These are phyloP conservation scores for Pseudogymnoascus sp. DNA, from an alignment of 2,329 filamentous ascomycete species.

Conservation along the genomic window DNA sequence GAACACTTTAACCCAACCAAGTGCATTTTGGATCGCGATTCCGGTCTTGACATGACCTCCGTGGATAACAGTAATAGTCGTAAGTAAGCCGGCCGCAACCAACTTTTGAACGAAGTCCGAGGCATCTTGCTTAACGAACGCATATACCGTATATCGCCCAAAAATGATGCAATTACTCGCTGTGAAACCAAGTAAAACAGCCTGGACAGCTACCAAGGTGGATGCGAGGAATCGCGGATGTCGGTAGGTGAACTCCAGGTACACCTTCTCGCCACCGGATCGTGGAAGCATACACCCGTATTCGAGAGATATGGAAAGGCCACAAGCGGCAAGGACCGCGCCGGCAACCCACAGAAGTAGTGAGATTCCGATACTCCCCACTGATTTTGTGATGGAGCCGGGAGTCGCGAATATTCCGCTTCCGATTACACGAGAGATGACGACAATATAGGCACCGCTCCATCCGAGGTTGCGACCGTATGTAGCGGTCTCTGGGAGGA, in stretches of 20 bases:
- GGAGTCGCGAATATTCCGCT: conserved; percentile 36
- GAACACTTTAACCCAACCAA: conserved; percentile 57
- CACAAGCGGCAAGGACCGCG: conserved; percentile 35
- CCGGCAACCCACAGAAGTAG: conserved; percentile 48
- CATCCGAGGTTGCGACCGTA: conserved; percentile 18
- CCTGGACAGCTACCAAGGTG: conserved; percentile 43
- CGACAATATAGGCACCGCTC: conserved; percentile 24
- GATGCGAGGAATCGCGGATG: conserved; percentile 45
- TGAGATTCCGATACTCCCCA: conserved; percentile 53
- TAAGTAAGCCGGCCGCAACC: conserved; percentile 43
- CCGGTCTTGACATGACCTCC: conserved; percentile 49
- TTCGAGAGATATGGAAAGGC: conserved; percentile 38
- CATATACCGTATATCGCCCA: conserved; percentile 43
- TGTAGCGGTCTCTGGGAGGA: background rate
- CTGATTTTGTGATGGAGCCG: conserved; percentile 55
- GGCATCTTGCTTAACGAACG: conserved; percentile 29
- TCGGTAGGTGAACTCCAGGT: conserved; percentile 45
- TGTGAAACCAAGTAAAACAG: conserved; percentile 42
- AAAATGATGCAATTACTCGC: conserved; percentile 45
- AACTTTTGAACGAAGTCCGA: conserved; percentile 39
- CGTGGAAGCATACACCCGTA: conserved; percentile 38
- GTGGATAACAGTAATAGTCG: conserved; percentile 50
- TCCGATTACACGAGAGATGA: conserved; percentile 25
- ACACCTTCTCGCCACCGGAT: conserved; percentile 45
- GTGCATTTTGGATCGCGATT: conserved; percentile 49